These are phyloP conservation scores for Myriosclerotinia curreyana DNA, from an alignment of 2,329 filamentous ascomycete species.

Conservation along the genomic window DNA sequence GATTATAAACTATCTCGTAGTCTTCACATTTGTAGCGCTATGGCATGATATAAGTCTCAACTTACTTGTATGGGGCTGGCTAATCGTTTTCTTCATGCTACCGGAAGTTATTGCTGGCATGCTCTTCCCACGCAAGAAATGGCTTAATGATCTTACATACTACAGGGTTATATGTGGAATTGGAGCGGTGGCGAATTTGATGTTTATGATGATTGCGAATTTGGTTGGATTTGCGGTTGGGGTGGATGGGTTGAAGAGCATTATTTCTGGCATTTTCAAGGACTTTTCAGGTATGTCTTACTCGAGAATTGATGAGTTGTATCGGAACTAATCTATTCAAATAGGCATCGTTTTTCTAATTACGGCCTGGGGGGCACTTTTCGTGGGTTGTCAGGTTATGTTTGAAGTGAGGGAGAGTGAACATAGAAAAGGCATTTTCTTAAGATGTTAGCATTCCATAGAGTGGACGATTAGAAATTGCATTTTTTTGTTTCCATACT, in stretches of 20 bases:
- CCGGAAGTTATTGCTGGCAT: conserved; percentile 74
- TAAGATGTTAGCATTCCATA: conserved; percentile 66
- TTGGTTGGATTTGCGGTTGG: conserved; percentile 93
- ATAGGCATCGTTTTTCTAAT: conserved; percentile 69
- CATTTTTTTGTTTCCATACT: background rate
- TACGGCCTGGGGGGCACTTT: conserved; percentile 69
- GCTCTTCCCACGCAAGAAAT: conserved; percentile 68
- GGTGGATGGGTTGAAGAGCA: conserved; percentile 76
- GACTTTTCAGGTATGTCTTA: conserved; percentile 63
- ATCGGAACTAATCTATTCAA: conserved; percentile 31
- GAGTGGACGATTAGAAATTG: background rate
- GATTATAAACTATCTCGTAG: conserved; percentile 72
- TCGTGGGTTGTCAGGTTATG: conserved; percentile 89
- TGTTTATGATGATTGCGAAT: conserved; percentile 97
- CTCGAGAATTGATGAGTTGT: background rate
- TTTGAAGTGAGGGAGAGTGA: conserved; percentile 90
- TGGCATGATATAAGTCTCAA: conserved; percentile 97
- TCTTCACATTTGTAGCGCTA: conserved; percentile 95
- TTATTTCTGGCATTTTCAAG: conserved; percentile 71
- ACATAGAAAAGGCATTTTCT: conserved; percentile 71
- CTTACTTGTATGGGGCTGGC: conserved; percentile 93
- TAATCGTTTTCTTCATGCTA: conserved; percentile 89
- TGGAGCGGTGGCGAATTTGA: conserved; percentile 76
- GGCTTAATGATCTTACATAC: conserved; percentile 63
- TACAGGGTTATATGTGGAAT: conserved; percentile 79